Evolutionary conservation across 2,329 filamentous ascomycete genomes (phyloP).

Genomic region (Aspergillus ruber): DNA sequence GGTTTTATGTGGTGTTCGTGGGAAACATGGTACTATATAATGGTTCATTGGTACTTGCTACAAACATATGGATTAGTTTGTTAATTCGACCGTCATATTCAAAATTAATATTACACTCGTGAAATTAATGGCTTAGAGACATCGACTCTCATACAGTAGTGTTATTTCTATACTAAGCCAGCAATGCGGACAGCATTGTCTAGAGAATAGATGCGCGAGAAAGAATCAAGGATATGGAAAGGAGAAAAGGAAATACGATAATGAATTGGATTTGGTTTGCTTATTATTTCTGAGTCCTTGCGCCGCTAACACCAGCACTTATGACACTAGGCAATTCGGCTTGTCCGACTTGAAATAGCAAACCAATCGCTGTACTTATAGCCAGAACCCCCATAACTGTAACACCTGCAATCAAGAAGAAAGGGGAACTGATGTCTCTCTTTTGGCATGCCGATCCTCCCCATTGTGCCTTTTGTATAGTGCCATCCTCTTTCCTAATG

Average conservation of each 20-base stretch:
- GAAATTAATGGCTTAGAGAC: too few relatives aligned
- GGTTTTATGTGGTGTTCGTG: too few relatives aligned
- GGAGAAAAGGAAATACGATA: constrained; percentile 4
- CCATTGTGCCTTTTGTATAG: constrained; percentile 64
- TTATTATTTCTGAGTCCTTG: constrained; percentile 44
- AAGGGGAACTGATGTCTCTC: constrained; percentile 78
- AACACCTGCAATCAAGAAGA: constrained; percentile 78
- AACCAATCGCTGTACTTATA: constrained; percentile 63
- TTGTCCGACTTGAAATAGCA: constrained; percentile 77
- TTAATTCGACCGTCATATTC: too few relatives aligned
- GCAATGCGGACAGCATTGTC: too few relatives aligned
- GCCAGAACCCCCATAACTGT: constrained; percentile 63
- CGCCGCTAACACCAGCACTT: constrained; percentile 80
- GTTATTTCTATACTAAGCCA: too few relatives aligned
- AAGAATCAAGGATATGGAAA: constrained; percentile 3
- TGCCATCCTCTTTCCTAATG: constrained; percentile 39
- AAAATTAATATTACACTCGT: too few relatives aligned
- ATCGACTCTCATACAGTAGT: too few relatives aligned
- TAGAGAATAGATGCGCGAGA: too few relatives aligned
- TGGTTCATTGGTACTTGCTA: too few relatives aligned
- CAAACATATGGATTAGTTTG: too few relatives aligned
- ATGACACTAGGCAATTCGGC: constrained; percentile 90
- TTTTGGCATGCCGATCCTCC: constrained; percentile 84
- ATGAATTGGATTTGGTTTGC: neutral
- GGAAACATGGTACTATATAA: too few relatives aligned